phyloP scores from a whole-genome alignment of 768 basidiomycete species.

The Tulasnella sp. region DNA sequence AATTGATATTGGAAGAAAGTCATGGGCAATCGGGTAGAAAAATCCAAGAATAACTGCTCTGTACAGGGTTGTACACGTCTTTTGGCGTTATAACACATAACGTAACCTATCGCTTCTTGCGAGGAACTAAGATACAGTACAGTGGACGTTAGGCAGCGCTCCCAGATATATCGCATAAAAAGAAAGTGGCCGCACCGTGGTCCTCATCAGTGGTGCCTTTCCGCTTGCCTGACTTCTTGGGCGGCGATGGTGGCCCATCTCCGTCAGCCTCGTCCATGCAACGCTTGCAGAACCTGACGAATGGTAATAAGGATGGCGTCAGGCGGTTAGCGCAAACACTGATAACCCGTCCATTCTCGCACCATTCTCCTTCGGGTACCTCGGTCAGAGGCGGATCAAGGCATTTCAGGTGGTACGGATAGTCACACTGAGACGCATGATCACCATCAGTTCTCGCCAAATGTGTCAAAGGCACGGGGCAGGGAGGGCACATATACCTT shows the following conservation, averaged over 20 bases:
- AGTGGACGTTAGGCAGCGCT: too few species aligned
- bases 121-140: too few species aligned
- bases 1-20: too few species aligned
- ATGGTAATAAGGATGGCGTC: neutral
- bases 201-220: neutral
- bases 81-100: too few species aligned
- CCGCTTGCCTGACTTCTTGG: neutral
- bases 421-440: slow-evolving; percentile 55
- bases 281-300: slow-evolving; percentile 51
- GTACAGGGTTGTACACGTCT: too few species aligned
- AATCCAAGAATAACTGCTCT: too few species aligned
- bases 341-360: neutral
- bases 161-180: too few species aligned
- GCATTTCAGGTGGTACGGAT: slow-evolving; percentile 76
- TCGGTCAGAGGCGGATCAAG: slow-evolving; percentile 62
- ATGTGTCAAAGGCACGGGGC: too few species aligned
- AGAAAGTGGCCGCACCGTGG: neutral
- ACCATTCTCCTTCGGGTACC: slow-evolving; percentile 82
- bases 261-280: slow-evolving; percentile 33
- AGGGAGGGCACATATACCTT: slow-evolving; percentile 44
- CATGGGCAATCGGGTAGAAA: too few species aligned
- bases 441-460: too few species aligned
- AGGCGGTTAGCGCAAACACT: neutral
- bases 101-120: too few species aligned
- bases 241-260: neutral